These are phyloP conservation scores for Aspergillus sp. DNA, from an alignment of 2,329 filamentous ascomycete genomes.

Conservation along the genomic window DNA sequence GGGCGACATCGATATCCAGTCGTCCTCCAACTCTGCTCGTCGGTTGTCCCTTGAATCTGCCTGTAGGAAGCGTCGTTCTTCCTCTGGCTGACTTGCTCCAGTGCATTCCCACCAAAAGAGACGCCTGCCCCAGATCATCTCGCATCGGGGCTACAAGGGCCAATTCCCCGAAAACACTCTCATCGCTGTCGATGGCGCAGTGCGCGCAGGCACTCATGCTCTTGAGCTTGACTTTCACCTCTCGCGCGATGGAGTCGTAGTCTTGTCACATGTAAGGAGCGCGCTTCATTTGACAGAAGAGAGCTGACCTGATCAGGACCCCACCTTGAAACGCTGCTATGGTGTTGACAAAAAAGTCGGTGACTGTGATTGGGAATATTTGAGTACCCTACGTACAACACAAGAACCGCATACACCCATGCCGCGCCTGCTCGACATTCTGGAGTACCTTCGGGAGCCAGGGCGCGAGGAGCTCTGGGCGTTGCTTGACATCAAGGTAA, in stretches of 20 bases:
- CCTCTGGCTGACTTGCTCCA: background rate
- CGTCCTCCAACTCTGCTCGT: background rate
- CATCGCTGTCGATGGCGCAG: constrained; percentile 71
- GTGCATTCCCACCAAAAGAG: background rate
- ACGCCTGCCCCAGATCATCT: constrained; percentile 32
- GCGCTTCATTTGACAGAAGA: constrained; percentile 27
- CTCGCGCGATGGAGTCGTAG: constrained; percentile 77
- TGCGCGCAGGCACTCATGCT: constrained; percentile 72
- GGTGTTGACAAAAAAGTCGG: constrained; percentile 70
- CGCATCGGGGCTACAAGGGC: constrained; percentile 56
- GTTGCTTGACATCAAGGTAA: constrained; percentile 83
- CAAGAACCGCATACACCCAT: constrained; percentile 68
- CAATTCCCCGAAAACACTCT: constrained; percentile 81
- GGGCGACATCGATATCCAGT: background rate
- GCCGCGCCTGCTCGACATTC: constrained; percentile 71
- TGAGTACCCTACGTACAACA: constrained; percentile 67
- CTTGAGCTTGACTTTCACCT: constrained; percentile 89
- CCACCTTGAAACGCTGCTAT: constrained; percentile 74
- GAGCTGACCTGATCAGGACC: background rate
- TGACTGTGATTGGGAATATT: constrained; percentile 74
- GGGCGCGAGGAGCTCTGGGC: constrained; percentile 72
- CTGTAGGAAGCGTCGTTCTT: background rate
- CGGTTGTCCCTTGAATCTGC: background rate
- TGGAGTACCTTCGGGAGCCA: constrained; percentile 68
- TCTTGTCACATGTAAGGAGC: constrained; percentile 69